phyloP scores from a whole-genome alignment of 768 basidiomycete species.

The Tulasnella sp. region DNA sequence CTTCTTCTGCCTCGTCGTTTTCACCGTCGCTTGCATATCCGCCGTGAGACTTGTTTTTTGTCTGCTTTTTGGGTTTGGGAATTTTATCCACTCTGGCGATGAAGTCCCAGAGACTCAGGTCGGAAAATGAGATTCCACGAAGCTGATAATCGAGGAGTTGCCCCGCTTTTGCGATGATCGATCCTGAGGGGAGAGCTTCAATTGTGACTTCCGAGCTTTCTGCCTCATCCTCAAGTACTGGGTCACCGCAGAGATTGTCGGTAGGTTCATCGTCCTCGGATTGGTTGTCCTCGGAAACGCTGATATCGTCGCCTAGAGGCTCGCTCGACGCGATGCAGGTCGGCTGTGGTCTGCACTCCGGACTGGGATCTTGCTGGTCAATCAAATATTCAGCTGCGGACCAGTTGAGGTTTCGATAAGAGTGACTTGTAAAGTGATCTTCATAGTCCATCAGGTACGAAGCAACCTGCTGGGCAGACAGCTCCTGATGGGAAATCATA shows the following conservation, averaged over 20 bases:
- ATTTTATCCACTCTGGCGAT: not conserved
- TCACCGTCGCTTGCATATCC: not conserved
- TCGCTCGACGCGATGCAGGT: no score
- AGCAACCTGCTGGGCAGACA: not conserved
- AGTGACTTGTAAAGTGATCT: not conserved
- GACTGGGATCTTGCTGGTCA: not conserved
- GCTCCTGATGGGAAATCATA: not conserved
- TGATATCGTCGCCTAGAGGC: no score
- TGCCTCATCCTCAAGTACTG: no score
- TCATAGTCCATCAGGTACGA: not conserved
- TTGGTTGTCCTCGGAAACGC: no score
- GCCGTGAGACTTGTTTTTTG: not conserved
- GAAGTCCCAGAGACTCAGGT: not conserved
- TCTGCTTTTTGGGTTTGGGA: not conserved
- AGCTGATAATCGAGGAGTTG: not conserved
- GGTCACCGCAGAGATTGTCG: no score
- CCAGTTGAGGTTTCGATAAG: not conserved
- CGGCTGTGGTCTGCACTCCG: not conserved
- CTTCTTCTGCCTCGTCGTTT: no score
- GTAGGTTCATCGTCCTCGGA: no score
- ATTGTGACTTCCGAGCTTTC: not conserved
- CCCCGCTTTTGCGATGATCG: not conserved
- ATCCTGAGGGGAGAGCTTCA: not conserved
- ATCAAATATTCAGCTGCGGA: not conserved
- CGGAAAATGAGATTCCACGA: not conserved